These are phyloP conservation scores for Mangifera indica DNA, from an alignment of 345 rosid genomes.

Conservation along the genomic window DNA sequence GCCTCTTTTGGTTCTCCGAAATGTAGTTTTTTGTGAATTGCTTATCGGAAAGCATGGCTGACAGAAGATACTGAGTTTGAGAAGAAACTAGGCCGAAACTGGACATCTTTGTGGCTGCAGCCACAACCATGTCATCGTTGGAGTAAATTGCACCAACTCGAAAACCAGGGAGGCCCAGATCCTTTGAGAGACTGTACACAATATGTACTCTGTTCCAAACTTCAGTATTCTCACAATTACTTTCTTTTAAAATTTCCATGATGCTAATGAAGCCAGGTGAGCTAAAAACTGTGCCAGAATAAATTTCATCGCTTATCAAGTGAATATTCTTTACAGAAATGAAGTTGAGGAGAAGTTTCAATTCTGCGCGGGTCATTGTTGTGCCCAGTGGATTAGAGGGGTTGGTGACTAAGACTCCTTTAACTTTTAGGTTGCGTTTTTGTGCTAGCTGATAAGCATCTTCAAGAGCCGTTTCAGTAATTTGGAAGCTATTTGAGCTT, in stretches of 20 bases:
- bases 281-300: conserved; percentile 70
- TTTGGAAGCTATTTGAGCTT: conserved; percentile 59
- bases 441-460: conserved; percentile 65
- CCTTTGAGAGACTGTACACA: conserved; percentile 76
- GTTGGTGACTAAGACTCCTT: conserved; percentile 77
- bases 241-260: conserved; percentile 63
- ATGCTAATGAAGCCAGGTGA: conserved; percentile 64
- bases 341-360: conserved; percentile 65
- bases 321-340: conserved; percentile 55
- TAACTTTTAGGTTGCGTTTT: conserved; percentile 58
- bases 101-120: conserved; percentile 84
- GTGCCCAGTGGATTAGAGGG: conserved; percentile 87
- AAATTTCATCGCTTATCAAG: conserved; percentile 80
- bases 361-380: conserved; percentile 51
- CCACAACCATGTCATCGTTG: conserved; percentile 60
- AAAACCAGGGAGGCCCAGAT: conserved; percentile 81
- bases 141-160: conserved; percentile 85
- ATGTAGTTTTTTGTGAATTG: conserved; percentile 62
- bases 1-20: conserved; percentile 56
- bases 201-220: conserved; percentile 59
- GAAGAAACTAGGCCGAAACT: conserved; percentile 84
- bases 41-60: conserved; percentile 68
- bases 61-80: conserved; percentile 70
- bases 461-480: conserved; percentile 57
- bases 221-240: conserved; percentile 44